Evolutionary conservation across 31 red algal genomes (phyloP).

Genomic region (Odonthalia washingtoniensis): DNA sequence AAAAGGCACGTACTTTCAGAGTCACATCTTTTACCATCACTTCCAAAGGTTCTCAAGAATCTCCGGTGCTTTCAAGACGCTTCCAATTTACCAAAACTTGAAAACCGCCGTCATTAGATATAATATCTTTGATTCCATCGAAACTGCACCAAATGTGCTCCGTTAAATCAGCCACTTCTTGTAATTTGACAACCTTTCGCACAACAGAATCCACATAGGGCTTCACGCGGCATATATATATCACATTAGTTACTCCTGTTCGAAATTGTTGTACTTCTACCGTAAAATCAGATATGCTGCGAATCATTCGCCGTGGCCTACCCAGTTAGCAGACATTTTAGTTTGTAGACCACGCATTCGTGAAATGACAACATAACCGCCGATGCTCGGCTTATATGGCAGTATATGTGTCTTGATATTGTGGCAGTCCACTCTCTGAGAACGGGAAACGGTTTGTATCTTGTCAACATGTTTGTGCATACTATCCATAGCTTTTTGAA

Average conservation of each 20-base stretch:
- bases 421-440: not conserved
- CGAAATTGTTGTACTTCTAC: not conserved
- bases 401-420: slow-evolving; percentile 21
- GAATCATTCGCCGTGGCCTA: not conserved
- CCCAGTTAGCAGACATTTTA: not conserved
- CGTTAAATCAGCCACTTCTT: not conserved
- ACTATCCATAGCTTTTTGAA: not conserved
- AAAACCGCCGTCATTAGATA: not conserved
- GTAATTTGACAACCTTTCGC: not conserved
- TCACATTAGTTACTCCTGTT: not conserved
- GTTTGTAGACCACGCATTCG: not conserved
- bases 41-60: not conserved
- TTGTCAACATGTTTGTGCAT: slow-evolving; percentile 36
- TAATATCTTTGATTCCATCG: not conserved
- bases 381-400: not conserved
- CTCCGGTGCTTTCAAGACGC: not conserved
- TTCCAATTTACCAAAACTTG: not conserved
- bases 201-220: not conserved
- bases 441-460: not conserved
- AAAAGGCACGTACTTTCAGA: not conserved
- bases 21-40: slow-evolving; percentile 2
- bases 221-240: not conserved
- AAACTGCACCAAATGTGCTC: not conserved
- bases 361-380: slow-evolving; percentile 27
- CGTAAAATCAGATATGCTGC: not conserved